Conservation (phyloP, 108 stramenopile genomes). For the Epipyxis sp. region DNA sequence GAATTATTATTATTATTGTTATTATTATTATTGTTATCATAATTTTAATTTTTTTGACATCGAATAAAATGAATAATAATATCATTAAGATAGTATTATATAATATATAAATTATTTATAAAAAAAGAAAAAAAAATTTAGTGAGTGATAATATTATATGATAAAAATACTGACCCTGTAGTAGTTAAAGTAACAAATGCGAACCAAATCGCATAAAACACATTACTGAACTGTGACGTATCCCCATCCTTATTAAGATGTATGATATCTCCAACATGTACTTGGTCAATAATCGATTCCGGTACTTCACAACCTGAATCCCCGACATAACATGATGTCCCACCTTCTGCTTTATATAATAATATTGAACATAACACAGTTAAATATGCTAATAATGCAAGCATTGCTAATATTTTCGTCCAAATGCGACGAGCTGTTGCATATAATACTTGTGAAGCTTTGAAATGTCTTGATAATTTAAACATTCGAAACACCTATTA, state of each 20-base stretch:
- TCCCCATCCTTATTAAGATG: slow-evolving; percentile 7
- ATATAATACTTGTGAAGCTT: not conserved
- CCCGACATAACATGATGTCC: not conserved
- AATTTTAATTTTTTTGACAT: no score
- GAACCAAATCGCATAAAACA: slow-evolving; percentile 12
- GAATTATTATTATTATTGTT: no score
- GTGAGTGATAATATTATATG: no score
- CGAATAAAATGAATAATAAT: no score
- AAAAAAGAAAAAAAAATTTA: no score
- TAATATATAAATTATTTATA: no score
- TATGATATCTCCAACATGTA: not conserved
- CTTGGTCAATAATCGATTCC: not conserved
- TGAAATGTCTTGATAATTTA: slow-evolving; percentile 11
- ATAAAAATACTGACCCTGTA: no score
- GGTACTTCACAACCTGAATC: not conserved
- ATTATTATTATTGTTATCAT: no score
- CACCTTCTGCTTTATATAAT: not conserved
- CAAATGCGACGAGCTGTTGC: not conserved
- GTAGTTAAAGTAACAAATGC: slow-evolving; percentile 29
- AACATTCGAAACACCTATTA: slow-evolving; percentile 10
- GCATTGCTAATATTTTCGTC: not conserved
- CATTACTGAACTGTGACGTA: not conserved
- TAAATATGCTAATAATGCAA: not conserved
- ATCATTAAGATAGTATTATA: no score
- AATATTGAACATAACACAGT: not conserved